Evolutionary conservation across 345 rosid species (phyloP).

Genomic region (Brassica juncea): DNA sequence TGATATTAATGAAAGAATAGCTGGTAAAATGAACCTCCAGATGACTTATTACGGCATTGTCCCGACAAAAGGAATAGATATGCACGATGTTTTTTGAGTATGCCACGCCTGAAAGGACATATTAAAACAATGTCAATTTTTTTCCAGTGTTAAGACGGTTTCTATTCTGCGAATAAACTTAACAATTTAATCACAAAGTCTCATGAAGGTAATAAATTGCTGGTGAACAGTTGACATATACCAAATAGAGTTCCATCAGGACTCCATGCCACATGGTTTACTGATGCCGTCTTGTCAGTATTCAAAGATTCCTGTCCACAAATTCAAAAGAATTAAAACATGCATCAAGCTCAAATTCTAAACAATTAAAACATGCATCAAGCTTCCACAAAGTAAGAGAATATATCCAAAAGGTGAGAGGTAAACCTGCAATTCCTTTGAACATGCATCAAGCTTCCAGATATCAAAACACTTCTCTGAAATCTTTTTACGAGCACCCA

Average conservation of each 20-base stretch:
- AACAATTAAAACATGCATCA: neutral
- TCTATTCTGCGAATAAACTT: conserved; percentile 1
- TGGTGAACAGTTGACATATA: conserved; percentile 28
- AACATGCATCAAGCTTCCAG: conserved; percentile 59
- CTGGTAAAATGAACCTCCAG: conserved; percentile 59
- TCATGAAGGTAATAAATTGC: neutral
- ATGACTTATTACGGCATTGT: conserved; percentile 58
- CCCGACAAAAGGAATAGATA: conserved; percentile 62
- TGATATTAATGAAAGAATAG: neutral
- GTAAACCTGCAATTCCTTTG: conserved; percentile 66
- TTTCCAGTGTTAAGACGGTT: conserved; percentile 2
- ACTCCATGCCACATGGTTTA: conserved; percentile 86
- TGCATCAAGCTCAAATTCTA: neutral
- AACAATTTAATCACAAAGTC: neutral
- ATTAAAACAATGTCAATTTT: conserved; percentile 14
- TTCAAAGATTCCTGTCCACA: conserved; percentile 54
- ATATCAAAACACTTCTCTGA: conserved; percentile 59
- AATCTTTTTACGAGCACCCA: conserved; percentile 65
- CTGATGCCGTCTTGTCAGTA: conserved; percentile 59
- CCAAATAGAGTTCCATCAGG: conserved; percentile 85
- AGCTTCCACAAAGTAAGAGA: conserved; percentile 2
- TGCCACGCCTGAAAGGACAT: conserved; percentile 63
- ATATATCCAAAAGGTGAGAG: conserved; percentile 17
- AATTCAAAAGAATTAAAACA: conserved; percentile 12
- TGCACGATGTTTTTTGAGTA: conserved; percentile 84